Evolutionary conservation across 768 basidiomycete species (phyloP).

Genomic region (Tricholoma furcatifolium): DNA sequence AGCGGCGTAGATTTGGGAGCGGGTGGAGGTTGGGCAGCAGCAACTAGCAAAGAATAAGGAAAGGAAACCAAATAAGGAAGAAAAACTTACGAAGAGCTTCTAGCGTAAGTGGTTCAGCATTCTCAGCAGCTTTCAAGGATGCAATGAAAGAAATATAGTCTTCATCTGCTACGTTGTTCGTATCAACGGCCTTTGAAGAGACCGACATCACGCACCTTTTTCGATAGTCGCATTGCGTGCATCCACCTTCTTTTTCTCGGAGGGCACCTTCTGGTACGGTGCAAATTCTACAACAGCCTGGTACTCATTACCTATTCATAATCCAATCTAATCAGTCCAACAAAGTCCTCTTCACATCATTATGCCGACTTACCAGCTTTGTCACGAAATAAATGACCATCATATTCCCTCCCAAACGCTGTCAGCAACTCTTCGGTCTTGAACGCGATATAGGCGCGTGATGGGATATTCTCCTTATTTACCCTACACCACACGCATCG

Average conservation of each 20-base stretch:
- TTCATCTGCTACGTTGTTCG: constrained; percentile 51
- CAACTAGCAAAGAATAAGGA: constrained; percentile 41
- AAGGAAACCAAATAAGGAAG: not conserved
- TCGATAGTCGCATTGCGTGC: constrained; percentile 86
- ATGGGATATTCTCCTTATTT: constrained; percentile 82
- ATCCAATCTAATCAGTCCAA: not conserved
- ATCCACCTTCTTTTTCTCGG: constrained; percentile 75
- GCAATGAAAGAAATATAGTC: constrained; percentile 83
- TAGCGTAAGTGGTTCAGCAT: constrained; percentile 56
- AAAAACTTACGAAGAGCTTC: constrained; percentile 57
- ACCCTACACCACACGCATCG: constrained; percentile 41
- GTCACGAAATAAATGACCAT: constrained; percentile 90
- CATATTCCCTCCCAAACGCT: constrained; percentile 78
- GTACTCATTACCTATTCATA: constrained; percentile 77
- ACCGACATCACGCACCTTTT: constrained; percentile 53
- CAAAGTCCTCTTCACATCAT: not conserved
- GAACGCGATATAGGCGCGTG: constrained; percentile 93
- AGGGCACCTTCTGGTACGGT: constrained; percentile 84
- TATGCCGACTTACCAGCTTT: constrained; percentile 67
- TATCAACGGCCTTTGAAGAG: not conserved
- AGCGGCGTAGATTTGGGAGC: constrained; percentile 86
- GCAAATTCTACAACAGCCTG: constrained; percentile 92
- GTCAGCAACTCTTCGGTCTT: constrained; percentile 70
- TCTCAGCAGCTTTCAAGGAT: constrained; percentile 53
- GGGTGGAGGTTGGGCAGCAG: constrained; percentile 56